Evolutionary conservation across 2,329 filamentous ascomycete species (phyloP), one percentile per base, ranked within the genome.

Genomic region (Phialophora expanda): DNA sequence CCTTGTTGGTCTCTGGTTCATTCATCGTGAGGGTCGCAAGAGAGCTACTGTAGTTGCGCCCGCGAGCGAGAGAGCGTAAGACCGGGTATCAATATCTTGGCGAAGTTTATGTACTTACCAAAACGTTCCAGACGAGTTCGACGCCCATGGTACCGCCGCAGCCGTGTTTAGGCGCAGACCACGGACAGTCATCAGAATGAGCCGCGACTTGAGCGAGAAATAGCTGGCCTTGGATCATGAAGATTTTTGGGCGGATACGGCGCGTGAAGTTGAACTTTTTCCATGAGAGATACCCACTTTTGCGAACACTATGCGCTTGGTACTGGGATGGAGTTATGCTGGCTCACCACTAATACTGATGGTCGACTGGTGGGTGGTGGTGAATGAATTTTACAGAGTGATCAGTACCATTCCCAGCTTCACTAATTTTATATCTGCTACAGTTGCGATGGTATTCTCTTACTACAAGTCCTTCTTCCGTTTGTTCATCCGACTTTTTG

Each of bases 1-100:
- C 17, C 73, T 89, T 22, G 74, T 91, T 51, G 86, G 69, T 9
- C 20, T 71, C 48, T 72, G 70, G 70, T 68, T 71, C 51, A 62
- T 67, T 22, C 65, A 60, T 48, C 62, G 69, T 22, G 69, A 72
- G 61, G 66, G 67, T 38, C 58, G 64, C 66, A 70, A 69, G 22
- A 51, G 7, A 32, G 30, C 48, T 54, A 44, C 46, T 17, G 48
- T 24, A 62, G 59, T 54, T 12, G 59, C 66, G n/a, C 60, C 38
- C 22, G 55, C 53, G 17, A 48, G 34, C 22, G 55, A 56, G 24
- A 51, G 56, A 68, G 41, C 59, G 62, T 69, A 69, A 67, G 62
- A 11, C 28, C 58, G 24, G 12, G 14, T 14, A n/a, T 46, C 46
- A 26, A 32, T 4, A n/a, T 11, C 14, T 55, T 26, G n/a, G 20